Evolutionary conservation across 2,329 filamentous ascomycete genomes (phyloP), one percentile per base, ranked within the genome.

Genomic region (Fusarium sp.): DNA sequence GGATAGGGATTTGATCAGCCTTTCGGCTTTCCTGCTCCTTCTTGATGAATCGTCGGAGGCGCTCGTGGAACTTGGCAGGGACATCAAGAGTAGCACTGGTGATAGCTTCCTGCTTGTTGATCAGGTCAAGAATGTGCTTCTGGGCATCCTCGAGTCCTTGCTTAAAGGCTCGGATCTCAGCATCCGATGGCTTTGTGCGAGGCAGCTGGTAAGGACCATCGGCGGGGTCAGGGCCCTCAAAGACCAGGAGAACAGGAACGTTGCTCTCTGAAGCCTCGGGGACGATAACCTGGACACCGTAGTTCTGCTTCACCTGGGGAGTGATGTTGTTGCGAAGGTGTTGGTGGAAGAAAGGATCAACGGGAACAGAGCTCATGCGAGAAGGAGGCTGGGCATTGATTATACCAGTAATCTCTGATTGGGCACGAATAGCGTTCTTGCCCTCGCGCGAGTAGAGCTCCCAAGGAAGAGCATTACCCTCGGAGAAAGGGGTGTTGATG

Each of bases 391-490:
- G 91, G 48, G 88, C 87, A 63, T 87, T 87, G 71, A 95, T 87
- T 60, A 96, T 87, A 72, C 87, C 88, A 76, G 88, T 90, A 74
- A 96, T 90, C 72, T 94, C 92, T 8, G 87, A 87, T 73, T 92
- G 90, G 9, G 91, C 92, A 72, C 90, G 89, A 75, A 92, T 88
- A 27, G 87, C 87, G 75, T 94, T 96, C 83, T 96, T 96, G 68
- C 90, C 90, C 73, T 97, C 92, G 37, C 91, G 87, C 8, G 93
- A 92, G 79, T 94, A 97, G 55, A 98, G 87, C 77, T 97, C 91
- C 93, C 94, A 97, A 0, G 90, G 90, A 44, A 92, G 87, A 13
- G 88, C 88, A 35, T 90, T 90, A 44, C 92, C 88, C 49, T 87
- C 84, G 4, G 87, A 86, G 67, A 86, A 87, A 1, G 93, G 92